Percentiles rank a stretch among this genome's conserved stretches.
phyloP scores from a whole-genome alignment of 2,329 filamentous ascomycete species.

The Erysiphe neolycopersici region DNA sequence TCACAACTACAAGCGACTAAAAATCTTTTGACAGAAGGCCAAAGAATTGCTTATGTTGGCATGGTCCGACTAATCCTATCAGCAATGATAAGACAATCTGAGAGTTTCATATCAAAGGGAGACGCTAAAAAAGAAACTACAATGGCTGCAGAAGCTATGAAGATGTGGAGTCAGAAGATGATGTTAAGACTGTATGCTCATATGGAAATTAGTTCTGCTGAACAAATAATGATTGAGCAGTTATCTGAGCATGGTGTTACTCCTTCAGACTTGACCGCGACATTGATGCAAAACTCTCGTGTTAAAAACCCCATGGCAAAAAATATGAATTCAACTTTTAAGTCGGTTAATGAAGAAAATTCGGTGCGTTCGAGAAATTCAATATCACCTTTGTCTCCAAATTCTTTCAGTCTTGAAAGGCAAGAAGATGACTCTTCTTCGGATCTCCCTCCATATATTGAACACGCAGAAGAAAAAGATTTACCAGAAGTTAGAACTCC shows the following conservation, averaged over 20 bases:
- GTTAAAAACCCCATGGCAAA: constrained; percentile 79
- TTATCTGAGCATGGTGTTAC: constrained; percentile 76
- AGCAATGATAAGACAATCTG: constrained; percentile 44
- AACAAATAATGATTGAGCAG: constrained; percentile 98
- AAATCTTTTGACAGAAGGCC: constrained; percentile 77
- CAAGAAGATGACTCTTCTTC: constrained; percentile 22
- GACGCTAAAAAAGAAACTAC: constrained; percentile 54
- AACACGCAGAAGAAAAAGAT: constrained; percentile 34
- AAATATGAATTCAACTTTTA: constrained; percentile 11
- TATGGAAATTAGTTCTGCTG: constrained; percentile 79
- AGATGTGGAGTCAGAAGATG: constrained; percentile 96
- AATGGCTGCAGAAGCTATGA: constrained; percentile 47
- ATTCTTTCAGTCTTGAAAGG: constrained; percentile 1
- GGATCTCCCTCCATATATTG: constrained; percentile 31
- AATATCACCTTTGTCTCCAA: constrained; percentile 13
- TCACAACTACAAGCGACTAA: constrained; percentile 92
- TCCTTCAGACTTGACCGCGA: constrained; percentile 55
- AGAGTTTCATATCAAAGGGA: constrained; percentile 32
- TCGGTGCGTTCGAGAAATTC: not conserved
- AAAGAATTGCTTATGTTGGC: constrained; percentile 88
- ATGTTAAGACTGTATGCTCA: constrained; percentile 86
- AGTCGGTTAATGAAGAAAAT: constrained; percentile 4
- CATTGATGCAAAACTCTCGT: constrained; percentile 72
- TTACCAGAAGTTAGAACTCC: constrained; percentile 59
- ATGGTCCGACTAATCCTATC: constrained; percentile 60